A percentile compares a stretch with the other conserved stretches of the same genome.
Evolutionary conservation across 257 asterid species (phyloP).

Genomic region (Scutellaria baicalensis): DNA sequence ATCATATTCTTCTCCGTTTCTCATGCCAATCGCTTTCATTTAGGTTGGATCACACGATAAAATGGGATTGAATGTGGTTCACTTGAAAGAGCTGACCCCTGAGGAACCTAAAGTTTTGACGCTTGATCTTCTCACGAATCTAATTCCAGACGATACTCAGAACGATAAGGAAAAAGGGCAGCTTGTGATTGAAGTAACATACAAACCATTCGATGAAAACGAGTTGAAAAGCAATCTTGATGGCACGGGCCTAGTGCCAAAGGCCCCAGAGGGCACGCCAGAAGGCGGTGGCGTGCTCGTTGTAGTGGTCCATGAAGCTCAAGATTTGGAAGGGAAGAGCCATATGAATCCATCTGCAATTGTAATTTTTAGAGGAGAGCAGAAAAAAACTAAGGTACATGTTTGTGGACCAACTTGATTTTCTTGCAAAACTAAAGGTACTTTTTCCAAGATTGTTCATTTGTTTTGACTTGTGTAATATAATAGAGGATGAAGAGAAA

Average conservation of each 20-base stretch:
- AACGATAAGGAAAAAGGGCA: slow-evolving; percentile 69
- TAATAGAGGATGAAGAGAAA: slow-evolving; percentile 54
- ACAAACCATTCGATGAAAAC: slow-evolving; percentile 50
- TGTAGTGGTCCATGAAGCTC: slow-evolving; percentile 69
- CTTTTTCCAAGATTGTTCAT: no score
- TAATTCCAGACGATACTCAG: slow-evolving; percentile 49
- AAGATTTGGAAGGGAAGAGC: slow-evolving; percentile 76
- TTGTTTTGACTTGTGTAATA: background rate
- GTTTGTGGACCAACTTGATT: background rate
- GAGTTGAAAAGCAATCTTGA: slow-evolving; percentile 29
- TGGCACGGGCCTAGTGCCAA: slow-evolving; percentile 34
- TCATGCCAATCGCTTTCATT: background rate
- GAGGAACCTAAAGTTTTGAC: slow-evolving; percentile 54
- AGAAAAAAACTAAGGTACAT: slow-evolving; percentile 64
- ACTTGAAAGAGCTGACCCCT: slow-evolving; percentile 47
- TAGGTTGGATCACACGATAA: slow-evolving; percentile 79
- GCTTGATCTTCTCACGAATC: slow-evolving; percentile 59
- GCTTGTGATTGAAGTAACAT: slow-evolving; percentile 46
- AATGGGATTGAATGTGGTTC: slow-evolving; percentile 60
- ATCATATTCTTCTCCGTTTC: no score
- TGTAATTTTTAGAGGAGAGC: slow-evolving; percentile 66
- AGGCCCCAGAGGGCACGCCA: slow-evolving; percentile 86
- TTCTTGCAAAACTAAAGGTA: background rate
- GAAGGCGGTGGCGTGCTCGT: slow-evolving; percentile 73
- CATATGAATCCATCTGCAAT: slow-evolving; percentile 69